Percentiles rank a stretch among this genome's conserved stretches.
Conservation (phyloP, 2,329 filamentous ascomycete genomes). For the Graphium sp. region DNA sequence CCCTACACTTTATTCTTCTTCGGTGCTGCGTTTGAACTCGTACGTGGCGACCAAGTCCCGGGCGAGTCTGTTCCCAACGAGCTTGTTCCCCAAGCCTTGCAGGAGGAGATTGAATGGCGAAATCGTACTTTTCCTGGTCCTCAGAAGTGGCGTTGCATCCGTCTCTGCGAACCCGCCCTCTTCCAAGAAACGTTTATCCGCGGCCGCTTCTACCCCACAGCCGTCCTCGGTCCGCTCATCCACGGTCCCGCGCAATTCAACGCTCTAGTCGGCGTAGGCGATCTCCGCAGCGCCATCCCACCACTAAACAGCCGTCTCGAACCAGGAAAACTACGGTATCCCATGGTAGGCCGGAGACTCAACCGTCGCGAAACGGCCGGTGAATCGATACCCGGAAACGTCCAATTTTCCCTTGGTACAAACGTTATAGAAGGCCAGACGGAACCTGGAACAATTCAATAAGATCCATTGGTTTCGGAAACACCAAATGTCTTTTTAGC, state of each 20-base stretch:
- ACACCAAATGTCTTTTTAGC: too few relatives aligned
- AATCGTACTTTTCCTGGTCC: conserved; percentile 13
- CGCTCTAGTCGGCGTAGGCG: conserved; percentile 10
- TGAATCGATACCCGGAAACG: conserved; percentile 15
- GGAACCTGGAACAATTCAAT: too few relatives aligned
- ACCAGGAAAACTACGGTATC: conserved; percentile 9
- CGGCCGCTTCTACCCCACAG: conserved; percentile 42
- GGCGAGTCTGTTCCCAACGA: conserved; percentile 16
- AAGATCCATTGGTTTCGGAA: too few relatives aligned
- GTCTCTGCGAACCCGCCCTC: conserved; percentile 26
- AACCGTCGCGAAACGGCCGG: conserved; percentile 26
- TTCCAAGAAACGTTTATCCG: conserved; percentile 29
- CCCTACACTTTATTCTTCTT: conserved; percentile 21
- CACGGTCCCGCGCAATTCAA: conserved; percentile 15
- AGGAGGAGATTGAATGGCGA: conserved; percentile 22
- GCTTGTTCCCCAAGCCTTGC: conserved; percentile 21
- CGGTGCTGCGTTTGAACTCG: conserved; percentile 12
- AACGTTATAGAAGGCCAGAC: too few relatives aligned
- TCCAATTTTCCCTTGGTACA: conserved; percentile 4
- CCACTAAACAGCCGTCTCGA: conserved; percentile 36
- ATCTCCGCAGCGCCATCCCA: conserved; percentile 24
- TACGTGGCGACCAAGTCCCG: conserved; percentile 4
- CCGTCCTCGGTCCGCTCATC: conserved; percentile 31
- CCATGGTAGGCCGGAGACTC: conserved; percentile 21
- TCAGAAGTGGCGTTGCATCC: conserved; percentile 18